phyloP scores from a whole-genome alignment of 768 basidiomycete genomes.

The Peribolospora baueri region DNA sequence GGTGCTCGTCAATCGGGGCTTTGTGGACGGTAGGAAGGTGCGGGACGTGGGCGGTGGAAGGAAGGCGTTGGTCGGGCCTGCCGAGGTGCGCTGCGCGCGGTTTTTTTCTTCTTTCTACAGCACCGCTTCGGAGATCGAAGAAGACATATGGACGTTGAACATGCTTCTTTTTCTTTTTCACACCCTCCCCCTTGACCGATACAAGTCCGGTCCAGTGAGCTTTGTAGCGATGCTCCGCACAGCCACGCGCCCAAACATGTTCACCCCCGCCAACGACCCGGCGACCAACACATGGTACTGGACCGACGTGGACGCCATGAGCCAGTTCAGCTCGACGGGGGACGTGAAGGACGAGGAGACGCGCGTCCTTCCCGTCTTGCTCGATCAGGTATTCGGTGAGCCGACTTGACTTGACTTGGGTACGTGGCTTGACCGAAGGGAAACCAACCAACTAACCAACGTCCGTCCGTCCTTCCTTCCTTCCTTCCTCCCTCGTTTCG shows the following conservation, averaged over 20 bases:
- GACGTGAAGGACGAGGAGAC: conserved; percentile 29
- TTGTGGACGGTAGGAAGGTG: conserved; percentile 34
- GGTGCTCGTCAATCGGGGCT: conserved; percentile 77
- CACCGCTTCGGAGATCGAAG: not conserved
- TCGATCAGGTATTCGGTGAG: conserved; percentile 79
- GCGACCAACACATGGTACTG: conserved; percentile 71
- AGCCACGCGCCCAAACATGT: conserved; percentile 38
- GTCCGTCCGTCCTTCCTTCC: not conserved
- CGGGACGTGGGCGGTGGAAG: conserved; percentile 13
- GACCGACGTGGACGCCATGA: conserved; percentile 62
- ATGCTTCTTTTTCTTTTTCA: not conserved
- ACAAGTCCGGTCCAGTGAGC: conserved; percentile 33
- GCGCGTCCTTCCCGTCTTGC: conserved; percentile 59
- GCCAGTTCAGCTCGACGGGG: conserved; percentile 34
- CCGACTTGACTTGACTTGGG: conserved; percentile 1
- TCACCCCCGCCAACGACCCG: conserved; percentile 72
- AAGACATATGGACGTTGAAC: no score
- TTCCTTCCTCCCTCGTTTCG: not conserved
- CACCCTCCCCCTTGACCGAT: not conserved
- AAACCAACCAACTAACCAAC: not conserved
- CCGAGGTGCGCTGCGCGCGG: no score
- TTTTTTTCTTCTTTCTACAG: not conserved
- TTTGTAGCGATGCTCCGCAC: conserved; percentile 65
- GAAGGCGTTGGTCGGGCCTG: conserved; percentile 12
- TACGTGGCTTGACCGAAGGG: not conserved